A percentile compares a stretch with the other conserved stretches of the same genome.
These are phyloP conservation scores for Blastobotrys apis DNA, from an alignment of 1,139 yeast species.

Conservation along the genomic window DNA sequence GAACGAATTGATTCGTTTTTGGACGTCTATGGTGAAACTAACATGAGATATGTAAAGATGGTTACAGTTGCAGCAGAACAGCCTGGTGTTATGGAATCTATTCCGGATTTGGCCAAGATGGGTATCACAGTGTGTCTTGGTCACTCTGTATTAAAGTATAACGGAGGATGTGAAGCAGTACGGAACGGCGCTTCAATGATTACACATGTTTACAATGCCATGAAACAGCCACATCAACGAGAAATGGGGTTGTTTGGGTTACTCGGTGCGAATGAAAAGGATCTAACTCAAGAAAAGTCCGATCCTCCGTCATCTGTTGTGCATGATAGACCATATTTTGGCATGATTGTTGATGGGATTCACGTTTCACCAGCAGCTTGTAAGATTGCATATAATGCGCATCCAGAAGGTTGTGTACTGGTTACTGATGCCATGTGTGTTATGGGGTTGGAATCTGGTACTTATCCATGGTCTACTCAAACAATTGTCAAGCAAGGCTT, in stretches of 20 bases:
- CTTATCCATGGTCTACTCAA: conserved; percentile 39
- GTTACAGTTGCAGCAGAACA: conserved; percentile 63
- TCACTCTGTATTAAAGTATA: conserved; percentile 51
- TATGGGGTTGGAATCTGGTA: conserved; percentile 44
- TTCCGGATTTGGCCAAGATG: conserved; percentile 41
- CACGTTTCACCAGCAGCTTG: conserved; percentile 60
- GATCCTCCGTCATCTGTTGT: conserved; percentile 11
- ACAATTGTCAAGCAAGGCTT: conserved; percentile 49
- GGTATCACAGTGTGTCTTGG: conserved; percentile 51
- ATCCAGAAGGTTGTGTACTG: conserved; percentile 53
- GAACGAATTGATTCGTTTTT: conserved; percentile 40
- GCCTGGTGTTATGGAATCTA: conserved; percentile 49
- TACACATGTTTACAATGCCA: conserved; percentile 62
- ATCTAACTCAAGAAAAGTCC: conserved; percentile 22
- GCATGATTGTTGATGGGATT: conserved; percentile 58
- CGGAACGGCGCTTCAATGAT: conserved; percentile 55
- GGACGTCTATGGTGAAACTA: conserved; percentile 47
- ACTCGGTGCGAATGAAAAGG: conserved; percentile 34
- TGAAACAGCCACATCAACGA: conserved; percentile 65
- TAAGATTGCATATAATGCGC: conserved; percentile 49
- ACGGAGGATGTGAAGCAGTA: conserved; percentile 48
- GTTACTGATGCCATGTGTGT: conserved; percentile 60
- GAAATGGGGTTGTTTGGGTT: conserved; percentile 58
- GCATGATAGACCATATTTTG: conserved; percentile 45
- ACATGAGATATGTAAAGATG: conserved; percentile 45